Conservation (phyloP, 208 protist species). For the Acanthamoeba quina region DNA sequence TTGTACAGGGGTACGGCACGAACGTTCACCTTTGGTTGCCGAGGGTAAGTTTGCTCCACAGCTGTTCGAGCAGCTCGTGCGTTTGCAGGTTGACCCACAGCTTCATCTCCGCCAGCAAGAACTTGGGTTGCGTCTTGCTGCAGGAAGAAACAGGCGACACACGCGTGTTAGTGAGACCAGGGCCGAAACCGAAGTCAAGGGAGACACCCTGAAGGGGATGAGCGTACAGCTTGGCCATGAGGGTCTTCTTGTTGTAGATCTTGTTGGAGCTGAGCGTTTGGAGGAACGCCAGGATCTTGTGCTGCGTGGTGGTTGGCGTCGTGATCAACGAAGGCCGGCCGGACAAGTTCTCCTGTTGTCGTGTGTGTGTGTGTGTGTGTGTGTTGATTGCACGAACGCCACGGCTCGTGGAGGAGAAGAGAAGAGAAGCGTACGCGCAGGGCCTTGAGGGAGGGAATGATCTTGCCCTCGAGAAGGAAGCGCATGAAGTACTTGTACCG, state of each 20-base stretch:
- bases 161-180: too few relatives aligned
- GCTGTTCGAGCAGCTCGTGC: constrained; percentile 7
- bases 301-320: constrained; percentile 5
- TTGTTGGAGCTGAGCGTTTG: constrained; percentile 21
- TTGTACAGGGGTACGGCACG: too few relatives aligned
- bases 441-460: constrained; percentile 17
- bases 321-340: constrained; percentile 42
- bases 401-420: too few relatives aligned
- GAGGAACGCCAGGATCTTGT: constrained; percentile 57
- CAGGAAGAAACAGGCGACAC: too few relatives aligned
- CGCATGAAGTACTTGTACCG: constrained; percentile 74
- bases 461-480: constrained; percentile 45
- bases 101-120: constrained; percentile 62
- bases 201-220: not conserved
- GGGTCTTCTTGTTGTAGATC: not conserved
- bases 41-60: constrained; percentile 47
- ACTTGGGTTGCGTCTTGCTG: constrained; percentile 46
- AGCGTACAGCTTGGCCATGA: constrained; percentile 39
- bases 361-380: not conserved
- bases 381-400: not conserved
- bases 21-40: not conserved
- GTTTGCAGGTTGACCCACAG: constrained; percentile 57
- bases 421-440: not conserved
- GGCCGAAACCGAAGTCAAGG: not conserved
- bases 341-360: constrained; percentile 40